Base-by-base conservation (phyloP, 768 basidiomycete genomes). In the Lactarius psammicola region DNA sequence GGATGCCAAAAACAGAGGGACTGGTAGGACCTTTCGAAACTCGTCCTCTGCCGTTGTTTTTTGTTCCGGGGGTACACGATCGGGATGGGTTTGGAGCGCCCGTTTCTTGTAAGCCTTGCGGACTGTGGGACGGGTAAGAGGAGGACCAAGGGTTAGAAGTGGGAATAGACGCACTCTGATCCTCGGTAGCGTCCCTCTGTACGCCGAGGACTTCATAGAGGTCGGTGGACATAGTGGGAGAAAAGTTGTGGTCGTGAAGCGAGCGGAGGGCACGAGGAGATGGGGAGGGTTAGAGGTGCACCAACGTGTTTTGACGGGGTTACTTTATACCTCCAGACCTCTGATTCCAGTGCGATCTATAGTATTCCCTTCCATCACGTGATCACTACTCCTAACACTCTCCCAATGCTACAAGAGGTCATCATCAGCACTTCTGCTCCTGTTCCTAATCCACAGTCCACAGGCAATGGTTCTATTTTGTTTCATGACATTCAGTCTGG, bases 401-500 rank as follows among this genome's bases (percentile, higher is more conserved):
- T 53, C 51, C 18, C 54, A 66, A 87, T 90, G 87, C 81, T 90
- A 4, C 88, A 89, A 67, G 90, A 93, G 74, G 79, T 83, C 33
- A 75, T 92, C 46, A 73, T 92, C 8, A 92, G 87, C 71, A 78
- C 87, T 20, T 84, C 86, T 17, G 80, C 82, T 55, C 81, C 87
- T 2, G 71, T 84, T 3, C 74, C 80, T 3, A 73, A 80, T 10
- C 76, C 71, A 31, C 36, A 40, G n/a, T 65, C 81, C 31, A 23
- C 65, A 42, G 86, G 85, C 3, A 76, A 83, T 26, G 92, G 93
- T 1, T 76, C 86, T 26, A 84, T 96, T 60, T 77, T 86, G 33
- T 72, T 95, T 3, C 92, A 95, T 72, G 94, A 97, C 72, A 82
- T 96, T 17, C 85, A 90, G 65, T 90, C 88, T 0, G 87, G 91